Base-by-base conservation (phyloP, 805 yeast genomes). In the Sporopachydermia lactativora region DNA sequence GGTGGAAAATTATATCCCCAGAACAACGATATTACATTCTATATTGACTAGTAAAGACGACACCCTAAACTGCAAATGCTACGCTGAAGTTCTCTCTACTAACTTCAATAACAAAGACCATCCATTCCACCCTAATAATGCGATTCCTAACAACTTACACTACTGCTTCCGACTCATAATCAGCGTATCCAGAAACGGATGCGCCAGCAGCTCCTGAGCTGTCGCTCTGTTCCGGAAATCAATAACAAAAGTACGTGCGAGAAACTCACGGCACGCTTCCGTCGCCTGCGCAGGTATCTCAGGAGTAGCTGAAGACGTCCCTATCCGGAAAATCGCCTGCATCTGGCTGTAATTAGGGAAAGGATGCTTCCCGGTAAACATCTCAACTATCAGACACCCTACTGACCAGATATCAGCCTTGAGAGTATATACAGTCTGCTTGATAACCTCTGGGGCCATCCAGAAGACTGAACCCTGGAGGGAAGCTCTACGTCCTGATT, bases 371-470 rank as follows among this genome's bases (percentile, higher is more conserved):
- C 96, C 97, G 0, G 98, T 86, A 51, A 84, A 78, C 95, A 92
- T 86, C 58, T 92, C 98, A 24, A 92, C 78, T 11, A 89, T 73
- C 17, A 92, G 69, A 57, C 97, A 92, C 1, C 97, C 98, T 5
- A 94, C 80, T 1, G 96, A 84, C 98, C 98, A 92, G 17, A 92
- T 85, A 57, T 92, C 98, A 0, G 95, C 95, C 58, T 84, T 85
- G 34, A 81, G 77, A 1, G 97, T 89, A 41, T 89, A 83, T 0
- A 86, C 83, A 2, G 83, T 78, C 53, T 88, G 96, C 52, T 86
- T 84, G 14, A 92, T 97, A 5, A 92, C 97, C 56, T 92, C 98
- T 0, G 98, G 98, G 0, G 98, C 97, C 98, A 92, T 92, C 97
- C 98, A 92, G 54, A 80, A 92, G 0, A 89, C 86, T 0, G 95